Evolutionary conservation across 129 eudicot species (phyloP).

Genomic region (Tagetes patula): DNA sequence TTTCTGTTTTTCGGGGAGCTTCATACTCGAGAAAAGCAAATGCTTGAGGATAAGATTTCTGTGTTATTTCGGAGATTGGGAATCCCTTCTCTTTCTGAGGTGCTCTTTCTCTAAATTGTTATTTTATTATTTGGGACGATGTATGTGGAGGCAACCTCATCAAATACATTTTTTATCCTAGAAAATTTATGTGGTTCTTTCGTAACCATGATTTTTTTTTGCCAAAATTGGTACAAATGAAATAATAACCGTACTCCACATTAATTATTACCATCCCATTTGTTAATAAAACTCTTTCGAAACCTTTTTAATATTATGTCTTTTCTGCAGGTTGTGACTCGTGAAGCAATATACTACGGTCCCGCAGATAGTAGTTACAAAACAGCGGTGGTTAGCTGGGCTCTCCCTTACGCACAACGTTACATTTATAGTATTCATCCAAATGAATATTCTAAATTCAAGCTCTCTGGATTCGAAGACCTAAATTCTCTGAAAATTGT

Average conservation of each 20-base stretch:
- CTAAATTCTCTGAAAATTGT: constrained; percentile 37
- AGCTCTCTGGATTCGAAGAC: constrained; percentile 48
- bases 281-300: not conserved
- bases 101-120: constrained; percentile 25
- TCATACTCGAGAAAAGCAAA: constrained; percentile 46
- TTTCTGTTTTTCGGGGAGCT: constrained; percentile 60
- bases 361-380: constrained; percentile 48
- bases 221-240: not conserved
- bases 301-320: not conserved
- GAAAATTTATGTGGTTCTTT: not conserved
- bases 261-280: not conserved
- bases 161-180: not conserved
- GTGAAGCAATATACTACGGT: constrained; percentile 69
- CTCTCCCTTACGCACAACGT: constrained; percentile 82
- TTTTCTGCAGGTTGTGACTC: constrained; percentile 64
- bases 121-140: not conserved
- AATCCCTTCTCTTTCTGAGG: constrained; percentile 72
- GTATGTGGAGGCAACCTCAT: not conserved
- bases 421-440: constrained; percentile 57
- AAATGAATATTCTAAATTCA: constrained; percentile 50
- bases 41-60: constrained; percentile 46
- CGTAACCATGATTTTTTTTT: not conserved
- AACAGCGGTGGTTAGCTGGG: constrained; percentile 65
- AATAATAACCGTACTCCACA: not conserved
- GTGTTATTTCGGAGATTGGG: constrained; percentile 49